Base-by-base conservation (phyloP, 2,329 filamentous ascomycete genomes). In the Cylindrodendrum hubeiense region DNA sequence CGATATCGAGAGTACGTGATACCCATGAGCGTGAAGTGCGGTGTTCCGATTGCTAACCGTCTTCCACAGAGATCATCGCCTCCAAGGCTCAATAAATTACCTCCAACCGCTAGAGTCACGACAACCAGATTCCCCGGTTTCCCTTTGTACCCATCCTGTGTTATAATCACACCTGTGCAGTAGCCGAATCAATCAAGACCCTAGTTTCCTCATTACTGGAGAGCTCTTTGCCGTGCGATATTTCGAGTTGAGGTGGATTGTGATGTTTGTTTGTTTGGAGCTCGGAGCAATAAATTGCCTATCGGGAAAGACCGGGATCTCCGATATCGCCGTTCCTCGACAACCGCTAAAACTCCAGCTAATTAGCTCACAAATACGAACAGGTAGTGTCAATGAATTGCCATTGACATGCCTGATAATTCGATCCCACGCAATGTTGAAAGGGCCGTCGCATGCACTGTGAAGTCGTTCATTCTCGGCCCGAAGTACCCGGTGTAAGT, bases 1-100 rank as follows among this genome's bases (percentile, higher is more conserved):
- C 71, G 96, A 99, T 83, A 91, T 99, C 80, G 96, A 99, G 91
- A 95, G 95, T 98, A 87, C 74, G 79, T 77, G 71, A 71, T 28
- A 7, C 51, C 28, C 5, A 34, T 13, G 12, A 17, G 12, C 19
- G 22, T 37, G 17, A 26, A 8, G 30, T 34, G 19, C 26, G 9
- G 13, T 30, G 30, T 7, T 34, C 56, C 53, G 19, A 54, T 49
- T 52, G 34, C 71, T 83, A 84, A 79, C 84, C 76, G 4, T 17
- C 13, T 3, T 17, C 26, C 59, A 21, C 79, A 91, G 89, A 84
- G 81, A 90, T 91, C 76, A 84, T 90, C 75, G 82, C 86, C 67
- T 82, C 87, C 78, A 90, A 90, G 84, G 81, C 87, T 73, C 83
- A 90, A 88, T 90, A 90, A 82, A 86, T 79, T 76, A 76, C 69